Percentiles rank a stretch among this genome's conserved stretches.
phyloP scores from a whole-genome alignment of 148 eudicot genomes.

The Hydrangea macrophylla region DNA sequence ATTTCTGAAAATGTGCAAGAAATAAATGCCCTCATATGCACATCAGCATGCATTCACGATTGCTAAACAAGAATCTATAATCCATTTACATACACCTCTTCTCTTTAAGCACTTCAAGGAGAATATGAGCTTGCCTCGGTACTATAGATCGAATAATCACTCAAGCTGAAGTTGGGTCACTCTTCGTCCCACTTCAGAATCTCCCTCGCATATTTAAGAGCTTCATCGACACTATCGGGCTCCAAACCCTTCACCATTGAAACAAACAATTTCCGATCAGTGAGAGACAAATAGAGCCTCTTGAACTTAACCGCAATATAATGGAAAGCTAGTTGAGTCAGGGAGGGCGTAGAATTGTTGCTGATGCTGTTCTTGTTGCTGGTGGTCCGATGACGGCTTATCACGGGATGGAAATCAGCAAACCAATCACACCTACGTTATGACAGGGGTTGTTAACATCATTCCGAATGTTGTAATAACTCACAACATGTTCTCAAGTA shows the following conservation, averaged over 20 bases:
- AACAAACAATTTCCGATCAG: slow-evolving; percentile 71
- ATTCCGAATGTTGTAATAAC: no score
- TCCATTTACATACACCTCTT: slow-evolving; percentile 18
- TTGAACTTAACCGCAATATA: slow-evolving; percentile 90
- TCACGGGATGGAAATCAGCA: slow-evolving; percentile 77
- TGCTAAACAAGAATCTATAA: not conserved
- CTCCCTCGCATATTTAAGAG: slow-evolving; percentile 82
- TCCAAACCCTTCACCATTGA: slow-evolving; percentile 79
- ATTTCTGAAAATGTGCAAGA: no score
- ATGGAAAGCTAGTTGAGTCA: slow-evolving; percentile 83
- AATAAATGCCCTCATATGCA: slow-evolving; percentile 19
- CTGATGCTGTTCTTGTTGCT: slow-evolving; percentile 45
- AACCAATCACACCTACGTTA: slow-evolving; percentile 99
- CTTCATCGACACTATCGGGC: slow-evolving; percentile 67
- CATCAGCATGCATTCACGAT: slow-evolving; percentile 9
- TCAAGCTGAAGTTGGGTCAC: slow-evolving; percentile 56
- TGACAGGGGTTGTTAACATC: no score
- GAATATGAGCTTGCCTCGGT: slow-evolving; percentile 67
- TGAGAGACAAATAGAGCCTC: slow-evolving; percentile 66
- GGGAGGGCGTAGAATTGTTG: slow-evolving; percentile 58
- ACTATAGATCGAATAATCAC: slow-evolving; percentile 68
- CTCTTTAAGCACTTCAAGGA: slow-evolving; percentile 20
- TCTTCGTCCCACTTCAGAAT: slow-evolving; percentile 94
- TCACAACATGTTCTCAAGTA: no score
- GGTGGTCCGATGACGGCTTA: slow-evolving; percentile 51